Evolutionary conservation across 306 rosid species (phyloP), one percentile per base, ranked within the genome.

Genomic region (Boehmeria nivea): DNA sequence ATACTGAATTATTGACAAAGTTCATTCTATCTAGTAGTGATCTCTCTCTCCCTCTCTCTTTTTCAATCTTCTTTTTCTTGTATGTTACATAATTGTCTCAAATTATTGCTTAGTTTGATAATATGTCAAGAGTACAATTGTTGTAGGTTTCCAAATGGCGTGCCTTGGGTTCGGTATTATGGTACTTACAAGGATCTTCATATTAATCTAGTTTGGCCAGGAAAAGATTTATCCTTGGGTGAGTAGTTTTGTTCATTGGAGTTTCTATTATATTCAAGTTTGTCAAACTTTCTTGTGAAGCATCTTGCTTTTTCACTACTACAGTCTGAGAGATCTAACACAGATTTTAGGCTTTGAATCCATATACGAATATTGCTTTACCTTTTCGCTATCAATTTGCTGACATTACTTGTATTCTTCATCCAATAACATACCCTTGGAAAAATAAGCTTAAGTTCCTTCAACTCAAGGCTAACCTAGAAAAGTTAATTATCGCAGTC

Each of bases 171-270:
- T 17, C 87, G 84, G 19, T 87, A 80, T 77, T 58, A 46, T 38
- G 96, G 96, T 8, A 53, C 57, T 62, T 91, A 78, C 83, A 82
- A 78, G 64, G 75, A 75, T 76, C 89, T 82, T 42, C 54, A 68
- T 42, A 65, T 90, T 27, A 83, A 68, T 82, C 54, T 86, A 54
- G 65, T 90, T 72, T 83, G 94, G 95, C 90, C 94, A 0, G 99
- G 99, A 43, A 84, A 87, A 68, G 96, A 91, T 87, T 68, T 68
- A 19, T 15, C 72, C 39, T 72, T 79, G 52, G 96, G 95, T 86
- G 61, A 67, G 81, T 22, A 27, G 11, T 46, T 54, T 38, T 46
- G 17, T 54, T 63, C 31, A 33, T 47, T 42, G 46, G 44, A 14
- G 3, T 13, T 62, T 6, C n/a, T n/a, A n/a, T n/a, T n/a, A n/a